phyloP scores from a whole-genome alignment of 2,329 filamentous ascomycete species.

The Curvularia sp. region DNA sequence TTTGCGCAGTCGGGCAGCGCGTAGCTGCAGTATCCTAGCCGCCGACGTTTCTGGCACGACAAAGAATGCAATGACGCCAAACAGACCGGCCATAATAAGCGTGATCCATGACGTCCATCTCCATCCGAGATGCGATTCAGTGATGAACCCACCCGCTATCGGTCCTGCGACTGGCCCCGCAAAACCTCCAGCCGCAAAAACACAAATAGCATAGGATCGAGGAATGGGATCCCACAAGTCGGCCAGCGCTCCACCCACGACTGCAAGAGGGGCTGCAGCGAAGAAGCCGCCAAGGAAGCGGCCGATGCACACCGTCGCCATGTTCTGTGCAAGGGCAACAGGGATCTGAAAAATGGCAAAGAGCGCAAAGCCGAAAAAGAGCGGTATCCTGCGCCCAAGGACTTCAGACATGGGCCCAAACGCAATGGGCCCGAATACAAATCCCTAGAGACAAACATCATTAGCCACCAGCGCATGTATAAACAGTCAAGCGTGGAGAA shows the following conservation, averaged over 20 bases:
- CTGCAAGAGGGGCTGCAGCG: slow-evolving; percentile 52
- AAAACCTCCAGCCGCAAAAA: slow-evolving; percentile 48
- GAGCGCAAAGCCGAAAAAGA: slow-evolving; percentile 44
- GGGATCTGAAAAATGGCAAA: slow-evolving; percentile 53
- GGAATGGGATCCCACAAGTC: slow-evolving; percentile 49
- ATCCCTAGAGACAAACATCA: slow-evolving; percentile 50
- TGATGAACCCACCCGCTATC: slow-evolving; percentile 52
- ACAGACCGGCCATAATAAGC: slow-evolving; percentile 44
- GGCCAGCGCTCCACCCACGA: slow-evolving; percentile 47
- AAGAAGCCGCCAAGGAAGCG: slow-evolving; percentile 62
- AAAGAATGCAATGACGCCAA: slow-evolving; percentile 34
- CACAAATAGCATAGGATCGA: slow-evolving; percentile 47
- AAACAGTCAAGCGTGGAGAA: too few relatives aligned
- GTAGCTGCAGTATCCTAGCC: slow-evolving; percentile 40
- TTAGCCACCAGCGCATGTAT: background rate
- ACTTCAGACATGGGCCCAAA: slow-evolving; percentile 62
- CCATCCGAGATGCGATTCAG: slow-evolving; percentile 45
- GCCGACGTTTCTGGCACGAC: slow-evolving; percentile 44
- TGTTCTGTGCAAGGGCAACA: slow-evolving; percentile 54
- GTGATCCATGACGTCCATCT: slow-evolving; percentile 51
- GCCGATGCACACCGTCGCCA: slow-evolving; percentile 60
- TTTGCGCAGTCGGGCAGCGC: slow-evolving; percentile 41
- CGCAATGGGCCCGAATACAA: slow-evolving; percentile 56
- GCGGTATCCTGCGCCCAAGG: slow-evolving; percentile 52
- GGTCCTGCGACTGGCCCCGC: slow-evolving; percentile 56